Conservation (phyloP, 257 asterid genomes). For the Gynochthodes officinalis region DNA sequence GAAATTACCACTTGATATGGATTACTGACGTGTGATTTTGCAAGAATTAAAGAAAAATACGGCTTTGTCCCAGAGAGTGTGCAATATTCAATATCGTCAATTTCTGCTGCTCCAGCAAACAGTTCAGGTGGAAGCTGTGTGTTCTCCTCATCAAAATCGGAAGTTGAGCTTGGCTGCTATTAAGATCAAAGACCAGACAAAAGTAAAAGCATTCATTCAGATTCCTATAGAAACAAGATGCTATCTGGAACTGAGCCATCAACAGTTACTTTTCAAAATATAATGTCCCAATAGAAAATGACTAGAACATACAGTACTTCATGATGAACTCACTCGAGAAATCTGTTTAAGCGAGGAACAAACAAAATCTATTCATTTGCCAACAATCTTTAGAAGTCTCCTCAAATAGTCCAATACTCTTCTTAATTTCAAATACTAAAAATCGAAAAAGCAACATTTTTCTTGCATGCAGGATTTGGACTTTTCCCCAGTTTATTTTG, state of each 20-base stretch:
- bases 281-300: too few species aligned
- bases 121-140: neutral
- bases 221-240: neutral
- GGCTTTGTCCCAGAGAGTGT: conserved; percentile 31
- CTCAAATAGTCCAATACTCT: neutral
- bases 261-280: neutral
- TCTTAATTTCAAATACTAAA: neutral
- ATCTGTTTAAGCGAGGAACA: neutral
- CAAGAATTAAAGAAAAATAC: conserved; percentile 21
- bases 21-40: conserved; percentile 13
- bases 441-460: neutral
- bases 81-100: conserved; percentile 18
- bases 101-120: neutral
- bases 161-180: neutral
- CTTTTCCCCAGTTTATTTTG: neutral
- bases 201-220: neutral
- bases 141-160: neutral
- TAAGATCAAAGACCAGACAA: neutral
- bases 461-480: neutral
- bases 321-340: neutral
- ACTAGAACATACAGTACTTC: neutral
- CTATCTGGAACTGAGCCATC: neutral
- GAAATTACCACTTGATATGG: conserved; percentile 23
- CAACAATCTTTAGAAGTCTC: neutral
- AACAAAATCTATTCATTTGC: neutral